phyloP scores from a whole-genome alignment of 768 basidiomycete genomes.

The Tylopilus felleus region DNA sequence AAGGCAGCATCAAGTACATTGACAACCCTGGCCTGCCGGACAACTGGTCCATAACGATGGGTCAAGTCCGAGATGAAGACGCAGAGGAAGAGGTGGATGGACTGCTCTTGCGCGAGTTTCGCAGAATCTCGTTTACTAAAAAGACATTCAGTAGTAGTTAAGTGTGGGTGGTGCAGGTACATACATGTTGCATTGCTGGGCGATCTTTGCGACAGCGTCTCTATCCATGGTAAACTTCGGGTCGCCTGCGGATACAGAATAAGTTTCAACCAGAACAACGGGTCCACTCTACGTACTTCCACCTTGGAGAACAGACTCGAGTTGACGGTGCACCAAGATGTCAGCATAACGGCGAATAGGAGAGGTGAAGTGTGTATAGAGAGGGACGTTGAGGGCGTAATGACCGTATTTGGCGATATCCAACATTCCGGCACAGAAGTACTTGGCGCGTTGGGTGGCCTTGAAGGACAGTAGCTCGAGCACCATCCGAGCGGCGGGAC shows the following conservation, averaged over 20 bases:
- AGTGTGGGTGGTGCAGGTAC: constrained; percentile 24
- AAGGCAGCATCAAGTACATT: constrained; percentile 97
- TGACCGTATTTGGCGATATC: constrained; percentile 98
- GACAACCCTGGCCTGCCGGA: constrained; percentile 93
- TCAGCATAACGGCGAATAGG: constrained; percentile 95
- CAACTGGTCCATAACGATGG: constrained; percentile 89
- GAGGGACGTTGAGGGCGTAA: constrained; percentile 83
- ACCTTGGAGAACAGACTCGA: constrained; percentile 82
- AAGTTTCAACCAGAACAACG: neutral
- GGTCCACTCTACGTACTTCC: constrained; percentile 44
- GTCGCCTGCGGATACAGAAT: constrained; percentile 44
- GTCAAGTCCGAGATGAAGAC: constrained; percentile 93
- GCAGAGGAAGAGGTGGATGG: constrained; percentile 92
- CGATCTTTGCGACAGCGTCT: constrained; percentile 95
- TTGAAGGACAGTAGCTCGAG: constrained; percentile 83
- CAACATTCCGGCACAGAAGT: constrained; percentile 99
- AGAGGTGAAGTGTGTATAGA: constrained; percentile 93
- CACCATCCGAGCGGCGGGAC: constrained; percentile 72
- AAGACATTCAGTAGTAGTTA: constrained; percentile 6
- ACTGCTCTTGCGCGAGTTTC: constrained; percentile 91
- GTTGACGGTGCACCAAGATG: constrained; percentile 91
- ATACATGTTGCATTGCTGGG: constrained; percentile 97
- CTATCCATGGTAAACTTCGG: constrained; percentile 96
- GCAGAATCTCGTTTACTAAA: constrained; percentile 90
- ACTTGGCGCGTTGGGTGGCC: constrained; percentile 93